phyloP scores from a whole-genome alignment of 208 protist species.

The Polymyxa betae region DNA sequence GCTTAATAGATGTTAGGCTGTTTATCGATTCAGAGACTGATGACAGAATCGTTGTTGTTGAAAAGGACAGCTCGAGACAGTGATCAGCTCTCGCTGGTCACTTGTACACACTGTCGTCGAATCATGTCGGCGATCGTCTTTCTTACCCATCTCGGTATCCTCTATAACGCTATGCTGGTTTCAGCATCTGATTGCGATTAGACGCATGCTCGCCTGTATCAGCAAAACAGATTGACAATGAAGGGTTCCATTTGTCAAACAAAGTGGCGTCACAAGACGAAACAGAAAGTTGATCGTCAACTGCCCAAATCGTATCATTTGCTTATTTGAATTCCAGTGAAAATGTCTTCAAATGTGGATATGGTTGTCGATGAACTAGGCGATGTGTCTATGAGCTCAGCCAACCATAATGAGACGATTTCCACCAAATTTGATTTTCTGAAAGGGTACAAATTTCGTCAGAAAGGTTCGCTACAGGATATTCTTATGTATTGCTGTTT shows the following conservation, averaged over 20 bases:
- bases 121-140: conserved; percentile 1
- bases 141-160: conserved; percentile 12
- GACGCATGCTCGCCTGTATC: conserved; percentile 14
- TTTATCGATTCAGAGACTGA: neutral
- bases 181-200: neutral
- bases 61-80: neutral
- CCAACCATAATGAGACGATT: neutral
- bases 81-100: neutral
- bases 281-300: too few species aligned
- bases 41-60: neutral
- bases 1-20: too few species aligned
- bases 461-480: neutral
- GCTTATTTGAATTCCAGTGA: too few species aligned
- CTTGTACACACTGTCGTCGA: conserved; percentile 36
- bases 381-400: too few species aligned
- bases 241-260: neutral
- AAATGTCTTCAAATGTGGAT: too few species aligned
- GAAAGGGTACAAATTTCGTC: neutral
- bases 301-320: too few species aligned
- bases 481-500: neutral
- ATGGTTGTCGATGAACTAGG: too few species aligned
- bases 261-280: too few species aligned
- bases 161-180: neutral
- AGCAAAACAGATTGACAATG: conserved; percentile 30
- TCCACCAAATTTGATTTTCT: neutral